Evolutionary conservation across 495 filamentous ascomycete genomes (phyloP), one percentile per base, ranked within the genome.

Genomic region (Halenospora varia): DNA sequence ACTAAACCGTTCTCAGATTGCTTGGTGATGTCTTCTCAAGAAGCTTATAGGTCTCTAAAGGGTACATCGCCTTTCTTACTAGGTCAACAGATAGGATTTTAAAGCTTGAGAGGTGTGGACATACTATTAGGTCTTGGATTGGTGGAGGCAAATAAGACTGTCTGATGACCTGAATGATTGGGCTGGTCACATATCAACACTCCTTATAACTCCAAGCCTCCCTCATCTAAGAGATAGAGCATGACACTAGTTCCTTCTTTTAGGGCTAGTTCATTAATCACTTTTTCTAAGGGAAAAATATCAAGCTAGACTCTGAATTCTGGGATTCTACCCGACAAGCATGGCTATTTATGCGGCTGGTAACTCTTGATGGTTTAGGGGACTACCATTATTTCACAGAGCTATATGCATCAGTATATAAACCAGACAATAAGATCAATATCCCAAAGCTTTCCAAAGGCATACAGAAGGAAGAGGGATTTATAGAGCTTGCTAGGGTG

Each of bases 361-460:
- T 58, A 26, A 58, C 47, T 53, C 56, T 58, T 24, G 56, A 58
- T 46, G 35, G 56, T 50, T 46, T 51, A 17, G 26, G 46, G 24
- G 56, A 58, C 48, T 57, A 57, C 22, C 48, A 20, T 58, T 58
- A 58, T 46, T 58, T 58, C 48, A 52, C 56, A 51, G 56, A 58
- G 48, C 24, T 58, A 24, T 52, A 58, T 58, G 25, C 48, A 44
- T 58, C 24, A 26, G 47, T 58, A 23, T 58, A 51, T 52, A 46
- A 58, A 45, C 48, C 47, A 58, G 22, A 58, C 18, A 48, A 52
- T 44, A 48, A 58, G 17, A 53, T 58, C 19, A 29, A 58, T 58
- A 20, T 58, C 10, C 56, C 48, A 20, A 46, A 18, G 47, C 56
- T 58, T 52, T 58, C 52, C 48, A 58, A 58, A 45, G n/a, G 23